These are phyloP conservation scores for Globisporangium mamillatum DNA, from an alignment of 352 stramenopile species.

Conservation along the genomic window DNA sequence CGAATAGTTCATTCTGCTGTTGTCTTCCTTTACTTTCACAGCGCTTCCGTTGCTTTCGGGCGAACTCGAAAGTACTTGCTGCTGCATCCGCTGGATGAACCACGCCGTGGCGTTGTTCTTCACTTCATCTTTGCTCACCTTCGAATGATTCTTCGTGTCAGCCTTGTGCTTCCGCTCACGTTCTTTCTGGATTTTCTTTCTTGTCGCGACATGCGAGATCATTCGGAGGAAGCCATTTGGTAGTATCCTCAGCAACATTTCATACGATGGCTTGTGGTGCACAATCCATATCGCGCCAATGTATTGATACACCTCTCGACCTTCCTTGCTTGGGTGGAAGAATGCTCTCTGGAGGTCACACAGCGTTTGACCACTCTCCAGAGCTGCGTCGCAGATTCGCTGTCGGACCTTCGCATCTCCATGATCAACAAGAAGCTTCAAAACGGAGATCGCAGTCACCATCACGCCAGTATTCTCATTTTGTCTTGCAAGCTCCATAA, in stretches of 20 bases:
- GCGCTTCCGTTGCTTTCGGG: constrained; percentile 20
- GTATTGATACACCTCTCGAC: constrained; percentile 70
- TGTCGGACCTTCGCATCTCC: constrained; percentile 52
- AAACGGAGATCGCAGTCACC: constrained; percentile 50
- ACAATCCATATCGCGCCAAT: constrained; percentile 75
- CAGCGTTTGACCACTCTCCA: constrained; percentile 60
- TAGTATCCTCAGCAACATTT: constrained; percentile 61
- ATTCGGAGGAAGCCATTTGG: constrained; percentile 78
- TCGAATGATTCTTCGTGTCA: constrained; percentile 24
- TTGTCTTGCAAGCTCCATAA: constrained; percentile 53
- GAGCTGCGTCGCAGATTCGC: constrained; percentile 67
- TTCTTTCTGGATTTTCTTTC: constrained; percentile 64
- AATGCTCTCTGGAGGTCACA: constrained; percentile 64
- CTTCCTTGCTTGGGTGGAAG: constrained; percentile 54
- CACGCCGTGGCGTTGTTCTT: constrained; percentile 30
- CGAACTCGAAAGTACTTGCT: constrained; percentile 51
- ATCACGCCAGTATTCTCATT: constrained; percentile 51
- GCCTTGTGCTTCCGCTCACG: constrained; percentile 31
- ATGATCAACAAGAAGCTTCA: constrained; percentile 75
- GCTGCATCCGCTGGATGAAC: constrained; percentile 71
- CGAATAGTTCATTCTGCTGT: constrained; percentile 60
- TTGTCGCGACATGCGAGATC: constrained; percentile 51
- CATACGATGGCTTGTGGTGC: constrained; percentile 70
- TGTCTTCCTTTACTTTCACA: constrained; percentile 44
- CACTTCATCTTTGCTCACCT: constrained; percentile 24